Percentiles rank a stretch among this genome's conserved stretches.
Conservation (phyloP, 1,284 basidiomycete species). For the Pulveroboletus sp. region DNA sequence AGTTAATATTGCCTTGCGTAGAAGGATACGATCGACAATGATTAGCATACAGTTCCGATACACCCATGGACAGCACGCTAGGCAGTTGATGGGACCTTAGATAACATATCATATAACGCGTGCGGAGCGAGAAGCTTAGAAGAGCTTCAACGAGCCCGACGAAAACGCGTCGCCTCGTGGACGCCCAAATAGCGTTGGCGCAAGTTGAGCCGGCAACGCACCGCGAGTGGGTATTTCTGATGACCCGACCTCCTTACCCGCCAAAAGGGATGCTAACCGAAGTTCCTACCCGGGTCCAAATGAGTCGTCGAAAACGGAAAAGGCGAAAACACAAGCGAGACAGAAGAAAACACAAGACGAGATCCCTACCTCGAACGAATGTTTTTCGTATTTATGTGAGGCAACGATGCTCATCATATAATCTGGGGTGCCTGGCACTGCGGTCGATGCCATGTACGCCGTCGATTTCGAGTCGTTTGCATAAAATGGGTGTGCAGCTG, state of each 20-base stretch:
- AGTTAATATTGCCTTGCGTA: neutral
- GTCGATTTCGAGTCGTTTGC: slow-evolving; percentile 24
- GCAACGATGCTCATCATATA: slow-evolving; percentile 29
- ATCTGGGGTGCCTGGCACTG: slow-evolving; percentile 20
- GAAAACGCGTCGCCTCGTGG: slow-evolving; percentile 33
- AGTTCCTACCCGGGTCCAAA: slow-evolving; percentile 27
- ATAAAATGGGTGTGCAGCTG: slow-evolving; percentile 19
- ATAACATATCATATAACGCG: slow-evolving; percentile 1
- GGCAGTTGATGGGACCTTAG: neutral
- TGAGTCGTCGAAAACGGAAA: neutral
- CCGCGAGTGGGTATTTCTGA: slow-evolving; percentile 32
- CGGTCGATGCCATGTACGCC: slow-evolving; percentile 17
- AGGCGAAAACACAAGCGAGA: neutral
- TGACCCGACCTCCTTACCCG: slow-evolving; percentile 33
- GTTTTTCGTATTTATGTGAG: slow-evolving; percentile 29
- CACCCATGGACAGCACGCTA: neutral
- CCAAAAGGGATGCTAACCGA: slow-evolving; percentile 27
- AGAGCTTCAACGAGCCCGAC: slow-evolving; percentile 18
- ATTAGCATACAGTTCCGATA: neutral
- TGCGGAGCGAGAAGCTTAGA: slow-evolving; percentile 5
- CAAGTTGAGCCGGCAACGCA: slow-evolving; percentile 24
- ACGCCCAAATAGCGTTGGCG: slow-evolving; percentile 28
- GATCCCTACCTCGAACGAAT: slow-evolving; percentile 32
- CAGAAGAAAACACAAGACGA: neutral
- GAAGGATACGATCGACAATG: neutral